Base-by-base conservation (phyloP, 75 land plant genomes). In the Adiantum capillusveneris region DNA sequence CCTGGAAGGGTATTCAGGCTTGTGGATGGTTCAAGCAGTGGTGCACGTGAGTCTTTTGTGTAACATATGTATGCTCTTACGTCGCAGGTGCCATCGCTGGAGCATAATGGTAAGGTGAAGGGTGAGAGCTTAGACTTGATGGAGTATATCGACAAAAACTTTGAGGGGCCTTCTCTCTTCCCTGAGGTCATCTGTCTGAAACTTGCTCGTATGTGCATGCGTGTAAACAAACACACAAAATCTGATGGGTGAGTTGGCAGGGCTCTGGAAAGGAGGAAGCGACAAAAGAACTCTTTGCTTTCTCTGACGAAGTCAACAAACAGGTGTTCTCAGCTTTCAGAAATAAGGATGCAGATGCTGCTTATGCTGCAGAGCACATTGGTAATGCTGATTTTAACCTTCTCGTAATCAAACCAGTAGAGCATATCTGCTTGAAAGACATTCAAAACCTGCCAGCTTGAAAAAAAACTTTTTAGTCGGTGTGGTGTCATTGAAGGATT, bases 1-100 rank as follows among this genome's bases (percentile, higher is more conserved):
- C 59, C n/a, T 59, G 86, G 86, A 44, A 87, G 83, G 81, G 87
- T 87, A 63, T 27, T 59, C 26, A 61, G 26, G 26, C 39, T 21
- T 20, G 14, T 34, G 9, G 37, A 34, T 34, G 37, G 9, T 34
- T 34, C n/a, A n/a, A n/a, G n/a, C n/a, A n/a, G n/a, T n/a, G n/a
- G n/a, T n/a, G n/a, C n/a, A n/a, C n/a, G n/a, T n/a, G n/a, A 34
- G 37, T 34, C 3, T 5, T 34, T 34, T 5, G 37, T 9, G 9
- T 34, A 31, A 21, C 0, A 16, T 21, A 0, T 59, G n/a, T 59
- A 21, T 28, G 24, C 16, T 31, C 1, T n/a, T 34, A 24, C 6
- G 1, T 24, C 1, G 36, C 53, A 74, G 76, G 76, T 74, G 44
- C 76, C 76, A 57, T 58, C 73, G 24, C 61, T 74, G 31, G 76